Conservation (phyloP, 352 stramenopile species). For the Globisporangium emineosum region DNA sequence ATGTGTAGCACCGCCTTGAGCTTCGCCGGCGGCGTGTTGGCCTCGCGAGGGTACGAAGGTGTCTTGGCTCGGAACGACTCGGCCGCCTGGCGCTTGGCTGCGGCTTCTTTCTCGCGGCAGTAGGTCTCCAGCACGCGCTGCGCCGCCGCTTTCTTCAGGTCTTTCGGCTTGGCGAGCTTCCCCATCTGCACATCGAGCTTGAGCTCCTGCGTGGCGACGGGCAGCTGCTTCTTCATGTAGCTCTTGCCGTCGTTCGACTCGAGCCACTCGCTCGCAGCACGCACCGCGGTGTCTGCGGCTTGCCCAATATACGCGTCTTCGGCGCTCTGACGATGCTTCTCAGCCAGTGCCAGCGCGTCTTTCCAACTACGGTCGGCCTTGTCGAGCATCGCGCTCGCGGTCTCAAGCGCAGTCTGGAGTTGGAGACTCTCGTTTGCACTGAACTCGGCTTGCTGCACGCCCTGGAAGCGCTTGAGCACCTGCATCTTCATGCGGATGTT, state of each 20-base stretch:
- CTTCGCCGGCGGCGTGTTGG: not conserved
- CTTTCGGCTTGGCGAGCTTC: conserved; percentile 34
- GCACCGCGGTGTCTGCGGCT: conserved; percentile 17
- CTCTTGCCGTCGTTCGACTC: conserved; percentile 50
- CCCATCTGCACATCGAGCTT: conserved; percentile 48
- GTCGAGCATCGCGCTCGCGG: conserved; percentile 23
- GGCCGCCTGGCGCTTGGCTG: conserved; percentile 8
- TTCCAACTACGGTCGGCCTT: conserved; percentile 34
- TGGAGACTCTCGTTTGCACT: conserved; percentile 23
- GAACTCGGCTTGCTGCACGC: conserved; percentile 13
- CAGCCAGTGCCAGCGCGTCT: conserved; percentile 30
- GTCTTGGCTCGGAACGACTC: conserved; percentile 10
- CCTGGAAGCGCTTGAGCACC: conserved; percentile 37
- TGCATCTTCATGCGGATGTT: conserved; percentile 68
- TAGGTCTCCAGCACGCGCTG: conserved; percentile 8
- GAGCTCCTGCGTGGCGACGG: conserved; percentile 37
- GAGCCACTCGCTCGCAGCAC: conserved; percentile 46
- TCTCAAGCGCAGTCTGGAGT: conserved; percentile 29
- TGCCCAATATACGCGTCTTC: conserved; percentile 31
- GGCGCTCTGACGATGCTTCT: conserved; percentile 30
- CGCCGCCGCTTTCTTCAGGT: conserved; percentile 10
- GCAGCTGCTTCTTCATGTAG: conserved; percentile 56
- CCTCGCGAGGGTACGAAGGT: conserved; percentile 11
- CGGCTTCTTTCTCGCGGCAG: conserved; percentile 9
- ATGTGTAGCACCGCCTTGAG: not conserved